Base-by-base conservation (phyloP, 2,329 filamentous ascomycete species). In the Pseudogymnoascus sp. region DNA sequence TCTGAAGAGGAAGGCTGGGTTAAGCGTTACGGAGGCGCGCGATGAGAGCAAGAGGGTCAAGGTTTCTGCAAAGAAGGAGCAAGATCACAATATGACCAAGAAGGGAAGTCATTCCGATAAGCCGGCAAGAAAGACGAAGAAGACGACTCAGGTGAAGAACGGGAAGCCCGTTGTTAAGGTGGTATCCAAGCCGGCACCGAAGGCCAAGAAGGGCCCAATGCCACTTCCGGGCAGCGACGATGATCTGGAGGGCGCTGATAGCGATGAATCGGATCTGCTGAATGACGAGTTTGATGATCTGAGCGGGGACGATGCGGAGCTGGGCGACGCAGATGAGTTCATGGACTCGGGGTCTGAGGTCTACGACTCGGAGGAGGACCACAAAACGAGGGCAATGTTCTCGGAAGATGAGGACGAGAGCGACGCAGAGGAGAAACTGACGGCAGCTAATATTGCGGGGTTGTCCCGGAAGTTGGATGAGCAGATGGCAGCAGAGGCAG, bases 361-460 rank as follows among this genome's bases (percentile, higher is more conserved):
- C 19, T 76, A 77, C 39, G 74, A 77, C 63, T 75, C 75, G 31
- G 83, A 83, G 66, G 80, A 81, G 59, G 78, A 79, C 68, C 87
- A 87, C 0, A 76, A 74, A 72, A 82, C 67, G 65, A 78, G 82
- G 70, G 84, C 87, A 67, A 91, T 96, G 80, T 99, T 96, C 80
- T 97, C 94, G 0, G 94, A 97, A 67, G 93, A 97, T 71, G 92
- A 95, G 69, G 90, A 93, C 67, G 88, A 92, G 60, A 92, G 89
- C 0, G 91, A 95, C 69, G 88, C 86, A 4, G 91, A 96, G 76
- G 92, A 97, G 77, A 88, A 87, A 73, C 82, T 99, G 68, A 99
- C 91, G 60, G 92, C 92, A 1, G 94, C 94, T 66, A 99, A 99
- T 75, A 97, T 99, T 66, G 94, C 89, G 70, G 94, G 94, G 63